A percentile compares a stretch with the other conserved stretches of the same genome.
Evolutionary conservation across 805 yeast genomes (phyloP).

Genomic region (Lipomyces kockii): DNA sequence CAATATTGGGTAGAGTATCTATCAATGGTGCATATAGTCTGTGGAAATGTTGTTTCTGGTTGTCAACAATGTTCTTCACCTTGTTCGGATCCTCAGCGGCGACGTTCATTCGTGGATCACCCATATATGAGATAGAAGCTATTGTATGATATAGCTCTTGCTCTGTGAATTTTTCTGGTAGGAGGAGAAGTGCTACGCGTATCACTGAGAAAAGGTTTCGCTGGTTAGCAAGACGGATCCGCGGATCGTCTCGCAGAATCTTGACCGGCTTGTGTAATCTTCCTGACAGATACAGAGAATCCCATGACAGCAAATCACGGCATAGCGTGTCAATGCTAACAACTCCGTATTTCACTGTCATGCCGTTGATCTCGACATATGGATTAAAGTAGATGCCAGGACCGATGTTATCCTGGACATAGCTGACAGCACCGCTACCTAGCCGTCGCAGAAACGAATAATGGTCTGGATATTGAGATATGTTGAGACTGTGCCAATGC

Average conservation of each 20-base stretch:
- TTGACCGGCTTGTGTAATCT: constrained; percentile 93
- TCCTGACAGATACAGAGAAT: constrained; percentile 85
- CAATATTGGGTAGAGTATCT: constrained; percentile 49
- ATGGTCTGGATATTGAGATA: constrained; percentile 69
- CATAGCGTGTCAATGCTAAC: constrained; percentile 65
- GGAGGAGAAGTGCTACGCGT: constrained; percentile 63
- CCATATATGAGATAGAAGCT: constrained; percentile 80
- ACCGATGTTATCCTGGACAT: constrained; percentile 64
- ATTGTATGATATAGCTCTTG: constrained; percentile 74
- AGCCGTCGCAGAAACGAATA: constrained; percentile 69
- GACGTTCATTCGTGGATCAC: constrained; percentile 83
- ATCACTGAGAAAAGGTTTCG: constrained; percentile 79
- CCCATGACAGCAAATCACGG: constrained; percentile 82
- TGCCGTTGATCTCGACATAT: constrained; percentile 66
- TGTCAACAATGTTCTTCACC: constrained; percentile 78
- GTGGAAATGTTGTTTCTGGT: constrained; percentile 72
- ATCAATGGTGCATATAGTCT: constrained; percentile 73
- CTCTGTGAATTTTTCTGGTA: constrained; percentile 59
- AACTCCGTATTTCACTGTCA: constrained; percentile 82
- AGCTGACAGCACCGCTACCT: constrained; percentile 63
- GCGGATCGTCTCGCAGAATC: constrained; percentile 65
- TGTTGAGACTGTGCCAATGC: constrained; percentile 77
- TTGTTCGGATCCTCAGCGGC: constrained; percentile 89
- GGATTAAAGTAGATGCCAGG: constrained; percentile 97
- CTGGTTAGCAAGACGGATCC: constrained; percentile 70